Evolutionary conservation across 1,139 yeast species (phyloP).

Genomic region (Geotrichum reessii): DNA sequence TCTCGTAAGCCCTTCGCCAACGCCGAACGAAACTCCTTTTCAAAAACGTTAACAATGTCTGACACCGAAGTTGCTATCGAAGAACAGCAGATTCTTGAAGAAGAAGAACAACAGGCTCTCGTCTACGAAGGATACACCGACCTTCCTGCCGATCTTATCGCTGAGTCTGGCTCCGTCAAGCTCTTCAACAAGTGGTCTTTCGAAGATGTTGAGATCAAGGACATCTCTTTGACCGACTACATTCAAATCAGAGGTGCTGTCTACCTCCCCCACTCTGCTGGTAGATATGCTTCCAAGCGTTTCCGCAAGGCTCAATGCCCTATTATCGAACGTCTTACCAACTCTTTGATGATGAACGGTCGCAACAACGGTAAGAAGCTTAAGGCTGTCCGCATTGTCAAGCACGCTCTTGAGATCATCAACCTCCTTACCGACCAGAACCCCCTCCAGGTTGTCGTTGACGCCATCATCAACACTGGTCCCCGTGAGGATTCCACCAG

Average conservation of each 20-base stretch:
- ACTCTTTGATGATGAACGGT: constrained; percentile 99
- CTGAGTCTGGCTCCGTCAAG: constrained; percentile 93
- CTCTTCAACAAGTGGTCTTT: constrained; percentile 99
- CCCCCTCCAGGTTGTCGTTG: constrained; percentile 99
- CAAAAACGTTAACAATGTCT: constrained; percentile 24
- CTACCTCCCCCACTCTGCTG: constrained; percentile 98
- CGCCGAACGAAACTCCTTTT: background rate
- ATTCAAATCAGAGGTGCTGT: constrained; percentile 96
- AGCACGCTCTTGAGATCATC: constrained; percentile 98
- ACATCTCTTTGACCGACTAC: constrained; percentile 97
- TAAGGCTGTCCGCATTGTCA: constrained; percentile 99
- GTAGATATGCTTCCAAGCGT: constrained; percentile 99
- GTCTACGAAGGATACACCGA: constrained; percentile 47
- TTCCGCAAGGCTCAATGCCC: constrained; percentile 99
- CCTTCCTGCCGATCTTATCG: constrained; percentile 95
- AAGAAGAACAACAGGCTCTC: constrained; percentile 21
- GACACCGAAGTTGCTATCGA: constrained; percentile 21
- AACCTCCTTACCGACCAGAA: constrained; percentile 96
- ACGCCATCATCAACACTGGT: constrained; percentile 99
- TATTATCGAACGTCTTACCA: constrained; percentile 97
- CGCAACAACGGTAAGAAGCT: constrained; percentile 99
- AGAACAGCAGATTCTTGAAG: constrained; percentile 12
- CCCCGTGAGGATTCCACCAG: constrained; percentile 99
- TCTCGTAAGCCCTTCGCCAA: background rate
- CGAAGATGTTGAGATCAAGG: constrained; percentile 96